Evolutionary conservation across 164 flowering plant species (phyloP).

Genomic region (Euptelea pleiosperma): DNA sequence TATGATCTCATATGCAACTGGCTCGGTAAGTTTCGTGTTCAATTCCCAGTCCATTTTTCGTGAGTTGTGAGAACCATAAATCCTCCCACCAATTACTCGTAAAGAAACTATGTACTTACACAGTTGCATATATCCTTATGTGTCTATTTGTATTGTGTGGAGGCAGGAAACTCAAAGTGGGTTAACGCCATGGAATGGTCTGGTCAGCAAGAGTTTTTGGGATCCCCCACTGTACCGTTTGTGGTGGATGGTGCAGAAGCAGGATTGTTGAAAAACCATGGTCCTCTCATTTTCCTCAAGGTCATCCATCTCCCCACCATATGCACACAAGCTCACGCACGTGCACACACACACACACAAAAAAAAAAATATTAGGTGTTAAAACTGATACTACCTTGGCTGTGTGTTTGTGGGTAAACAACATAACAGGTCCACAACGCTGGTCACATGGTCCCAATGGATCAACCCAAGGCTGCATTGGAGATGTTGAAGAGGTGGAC

Average conservation of each 20-base stretch:
- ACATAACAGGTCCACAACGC: conserved; percentile 77
- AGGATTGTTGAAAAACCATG: conserved; percentile 58
- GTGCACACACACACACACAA: too few relatives aligned
- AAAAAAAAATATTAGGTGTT: too few relatives aligned
- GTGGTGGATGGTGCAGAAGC: conserved; percentile 67
- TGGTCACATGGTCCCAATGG: conserved; percentile 99
- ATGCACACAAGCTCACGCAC: too few relatives aligned
- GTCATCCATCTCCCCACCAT: too few relatives aligned
- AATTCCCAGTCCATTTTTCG: not conserved
- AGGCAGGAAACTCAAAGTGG: conserved; percentile 70
- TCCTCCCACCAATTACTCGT: not conserved
- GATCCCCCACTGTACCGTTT: conserved; percentile 48
- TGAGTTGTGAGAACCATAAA: not conserved
- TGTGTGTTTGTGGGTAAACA: too few relatives aligned
- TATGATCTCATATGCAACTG: conserved; percentile 89
- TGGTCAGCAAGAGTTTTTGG: conserved; percentile 61
- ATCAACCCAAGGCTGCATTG: conserved; percentile 81
- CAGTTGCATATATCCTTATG: too few relatives aligned
- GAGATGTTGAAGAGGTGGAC: conserved; percentile 86
- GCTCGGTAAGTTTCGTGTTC: conserved; percentile 52
- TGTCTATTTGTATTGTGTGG: not conserved
- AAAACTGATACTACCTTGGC: too few relatives aligned
- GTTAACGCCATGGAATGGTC: conserved; percentile 92
- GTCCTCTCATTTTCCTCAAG: conserved; percentile 83
- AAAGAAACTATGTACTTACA: not conserved